Evolutionary conservation across 345 rosid genomes (phyloP).

Genomic region (Acer saccharum): DNA sequence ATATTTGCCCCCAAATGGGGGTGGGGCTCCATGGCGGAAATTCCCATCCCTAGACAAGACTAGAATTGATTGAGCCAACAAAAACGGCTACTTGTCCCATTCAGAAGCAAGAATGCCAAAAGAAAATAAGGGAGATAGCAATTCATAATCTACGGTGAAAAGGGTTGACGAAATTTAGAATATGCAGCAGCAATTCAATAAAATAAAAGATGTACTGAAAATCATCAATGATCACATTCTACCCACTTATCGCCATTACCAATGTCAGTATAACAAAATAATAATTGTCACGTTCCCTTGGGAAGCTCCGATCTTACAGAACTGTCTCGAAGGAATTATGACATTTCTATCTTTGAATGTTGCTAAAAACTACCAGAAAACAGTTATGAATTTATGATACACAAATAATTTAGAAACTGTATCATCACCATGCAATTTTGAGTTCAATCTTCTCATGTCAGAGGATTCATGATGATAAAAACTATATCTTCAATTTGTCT

Average conservation of each 20-base stretch:
- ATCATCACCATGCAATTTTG: background rate
- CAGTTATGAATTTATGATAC: background rate
- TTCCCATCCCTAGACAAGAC: no score
- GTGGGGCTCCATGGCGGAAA: no score
- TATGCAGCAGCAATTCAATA: background rate
- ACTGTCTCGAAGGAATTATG: background rate
- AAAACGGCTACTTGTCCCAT: background rate
- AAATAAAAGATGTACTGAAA: conserved; percentile 21
- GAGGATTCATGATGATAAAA: background rate
- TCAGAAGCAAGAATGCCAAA: background rate
- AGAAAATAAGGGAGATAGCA: background rate
- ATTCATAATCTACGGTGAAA: background rate
- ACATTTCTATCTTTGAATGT: background rate
- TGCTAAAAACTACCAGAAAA: conserved; percentile 14
- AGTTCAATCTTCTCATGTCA: background rate
- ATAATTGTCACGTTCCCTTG: background rate
- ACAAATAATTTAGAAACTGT: background rate
- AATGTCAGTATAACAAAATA: conserved; percentile 19
- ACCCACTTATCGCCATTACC: conserved; percentile 35
- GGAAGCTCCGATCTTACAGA: conserved; percentile 10
- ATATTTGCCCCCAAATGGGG: no score
- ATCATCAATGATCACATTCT: background rate
- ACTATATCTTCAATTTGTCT: background rate
- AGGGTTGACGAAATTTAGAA: background rate
- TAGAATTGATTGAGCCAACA: background rate